Base-by-base conservation (phyloP, 345 rosid genomes). In the Salix koriyanagi region DNA sequence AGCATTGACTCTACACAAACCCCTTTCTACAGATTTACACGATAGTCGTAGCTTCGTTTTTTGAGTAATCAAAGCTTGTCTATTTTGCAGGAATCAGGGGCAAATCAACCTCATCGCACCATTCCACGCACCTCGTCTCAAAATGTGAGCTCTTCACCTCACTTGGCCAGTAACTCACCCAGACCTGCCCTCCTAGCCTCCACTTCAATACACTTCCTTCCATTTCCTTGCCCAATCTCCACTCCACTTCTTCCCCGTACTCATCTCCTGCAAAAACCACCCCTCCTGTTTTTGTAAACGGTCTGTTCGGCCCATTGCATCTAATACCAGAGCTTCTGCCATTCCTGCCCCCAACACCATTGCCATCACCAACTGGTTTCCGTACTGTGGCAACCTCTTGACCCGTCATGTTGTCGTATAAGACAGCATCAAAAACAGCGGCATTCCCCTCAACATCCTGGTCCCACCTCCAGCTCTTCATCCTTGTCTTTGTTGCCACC, bases 161-260 rank as follows among this genome's bases (percentile, higher is more conserved):
- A 44, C 84, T 90, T 23, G 97, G 88, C 92, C 86, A 85, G 83
- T 92, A 94, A 62, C 86, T 92, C 73, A 94, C 64, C 95, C 94
- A 94, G 77, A 92, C 83, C 50, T 88, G 80, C 15, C 92, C 94
- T 70, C 97, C 95, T 13, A 94, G 82, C 75, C 97, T 91, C 97
- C 97, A 94, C 69, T 91, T 94, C 85, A 91, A 44, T 71, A 92
- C 97, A 72, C 91, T 94, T 72, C 97, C 98, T 84, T 94, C 97
- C 98, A 87, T 91, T 72, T 94, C 97, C 73, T 85, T 91, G 79
- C 87, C 88, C 79, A 94, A 83, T 84, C 98, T 86, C 98, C 98
- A 94, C 61, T 81, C 80, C 30, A 87, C 91, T 64, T 75, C 81
- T 34, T 87, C 90, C 52, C 97, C 98, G 42, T 86, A 92, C 78